Base-by-base conservation (phyloP, 768 basidiomycete species). In the Pisolithus sp. region DNA sequence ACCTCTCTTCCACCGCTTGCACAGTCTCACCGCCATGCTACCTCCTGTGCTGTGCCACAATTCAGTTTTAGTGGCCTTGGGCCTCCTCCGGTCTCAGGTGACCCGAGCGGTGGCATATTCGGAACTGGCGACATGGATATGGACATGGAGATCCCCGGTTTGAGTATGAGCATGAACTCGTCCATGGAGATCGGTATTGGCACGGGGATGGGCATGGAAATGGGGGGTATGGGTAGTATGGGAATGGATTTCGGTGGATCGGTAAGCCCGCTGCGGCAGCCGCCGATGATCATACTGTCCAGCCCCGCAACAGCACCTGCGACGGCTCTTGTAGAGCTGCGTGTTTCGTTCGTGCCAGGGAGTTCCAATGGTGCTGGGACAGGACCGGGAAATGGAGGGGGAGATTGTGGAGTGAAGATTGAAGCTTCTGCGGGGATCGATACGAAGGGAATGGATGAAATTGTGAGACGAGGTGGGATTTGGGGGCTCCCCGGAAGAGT, bases 401-500 rank as follows among this genome's bases (percentile, higher is more conserved):
- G 56, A 43, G 62, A 61, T 46, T 65, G 57, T 31, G 55, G 59
- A n/a, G 37, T 71, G 23, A 58, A 51, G 38, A 53, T 65, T 24
- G 62, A 64, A 48, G 54, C 59, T 17, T 49, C 54, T 2, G 65
- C 69, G 30, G 82, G 81, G 51, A 52, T 82, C 44, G 76, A 80
- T 50, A 63, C 69, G 8, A 76, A 79, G 34, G 71, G 71, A 21
- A 67, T 90, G 61, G 87, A 88, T 57, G 87, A 91, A 62, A 73
- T 81, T 36, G 79, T 81, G 55, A 74, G 89, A 44, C 74, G 89
- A 15, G 89, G 89, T 4, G 88, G 89, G 6, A 68, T 77, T 8
- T 74, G 88, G 50, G 81, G 86, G 4, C 62, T 91, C 49, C 73
- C 85, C 38, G 89, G 87, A 18, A 75, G 82, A 52, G 72, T 89